Evolutionary conservation across 1,139 yeast species (phyloP).

Genomic region (Meyerozyma carpophila): DNA sequence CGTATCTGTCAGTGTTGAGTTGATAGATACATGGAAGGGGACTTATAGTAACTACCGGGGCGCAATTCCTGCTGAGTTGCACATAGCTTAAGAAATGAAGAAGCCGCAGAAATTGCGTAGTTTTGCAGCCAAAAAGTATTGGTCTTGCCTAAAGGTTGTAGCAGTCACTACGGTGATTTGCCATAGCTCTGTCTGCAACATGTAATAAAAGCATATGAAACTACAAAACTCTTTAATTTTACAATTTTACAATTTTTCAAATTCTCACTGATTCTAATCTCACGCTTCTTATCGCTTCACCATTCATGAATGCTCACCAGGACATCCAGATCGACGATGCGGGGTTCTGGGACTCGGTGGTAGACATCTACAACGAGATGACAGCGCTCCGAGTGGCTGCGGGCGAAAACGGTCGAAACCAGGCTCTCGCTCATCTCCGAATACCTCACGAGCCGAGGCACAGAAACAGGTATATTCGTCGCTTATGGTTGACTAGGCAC

Average conservation of each 20-base stretch:
- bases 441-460: not conserved
- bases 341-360: not conserved
- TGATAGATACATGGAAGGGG: not conserved
- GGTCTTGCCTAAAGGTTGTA: not conserved
- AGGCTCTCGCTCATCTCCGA: not conserved
- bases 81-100: constrained; percentile 9
- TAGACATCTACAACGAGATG: not conserved
- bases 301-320: not conserved
- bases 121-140: not conserved
- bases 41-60: not conserved
- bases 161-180: not conserved
- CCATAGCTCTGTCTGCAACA: no score
- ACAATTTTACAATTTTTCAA: no score
- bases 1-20: not conserved
- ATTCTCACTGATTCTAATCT: no score
- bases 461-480: not conserved
- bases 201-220: no score
- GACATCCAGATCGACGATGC: not conserved
- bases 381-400: not conserved
- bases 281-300: no score
- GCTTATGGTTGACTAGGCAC: not conserved
- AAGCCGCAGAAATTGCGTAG: not conserved
- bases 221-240: no score
- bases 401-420: not conserved
- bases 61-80: constrained; percentile 7